These are phyloP conservation scores for Karstenula rhodostoma DNA, from an alignment of 2,329 filamentous ascomycete species.

Conservation along the genomic window DNA sequence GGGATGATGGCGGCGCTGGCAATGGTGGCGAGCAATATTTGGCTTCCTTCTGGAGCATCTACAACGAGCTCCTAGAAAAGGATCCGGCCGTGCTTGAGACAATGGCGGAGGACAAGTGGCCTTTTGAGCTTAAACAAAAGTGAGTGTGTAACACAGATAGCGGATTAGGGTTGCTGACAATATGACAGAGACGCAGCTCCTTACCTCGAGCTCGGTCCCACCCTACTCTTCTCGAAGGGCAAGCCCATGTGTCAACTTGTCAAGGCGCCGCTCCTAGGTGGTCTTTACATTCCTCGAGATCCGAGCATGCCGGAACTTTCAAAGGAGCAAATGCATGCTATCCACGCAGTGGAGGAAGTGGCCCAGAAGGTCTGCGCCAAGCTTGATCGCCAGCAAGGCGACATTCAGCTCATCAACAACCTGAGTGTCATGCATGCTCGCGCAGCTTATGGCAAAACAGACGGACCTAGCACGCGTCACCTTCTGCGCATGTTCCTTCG, in stretches of 20 bases:
- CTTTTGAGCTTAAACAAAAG: conserved; percentile 50
- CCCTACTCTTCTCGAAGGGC: conserved; percentile 46
- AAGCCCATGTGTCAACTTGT: conserved; percentile 49
- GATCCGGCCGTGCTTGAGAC: conserved; percentile 47
- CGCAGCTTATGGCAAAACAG: conserved; percentile 39
- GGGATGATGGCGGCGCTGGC: conserved; percentile 41
- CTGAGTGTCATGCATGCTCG: conserved; percentile 49
- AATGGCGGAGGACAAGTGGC: conserved; percentile 45
- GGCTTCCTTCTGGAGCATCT: conserved; percentile 45
- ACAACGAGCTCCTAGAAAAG: conserved; percentile 44
- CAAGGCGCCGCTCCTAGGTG: conserved; percentile 48
- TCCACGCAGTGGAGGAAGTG: conserved; percentile 39
- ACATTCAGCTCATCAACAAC: conserved; percentile 50
- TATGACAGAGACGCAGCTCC: conserved; percentile 34
- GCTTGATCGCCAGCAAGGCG: conserved; percentile 46
- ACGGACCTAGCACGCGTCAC: conserved; percentile 41
- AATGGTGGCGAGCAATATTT: conserved; percentile 45
- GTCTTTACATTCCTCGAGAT: conserved; percentile 40
- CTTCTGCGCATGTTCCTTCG: conserved; percentile 50
- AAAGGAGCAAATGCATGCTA: conserved; percentile 38
- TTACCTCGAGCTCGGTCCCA: conserved; percentile 45
- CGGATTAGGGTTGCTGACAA: background rate
- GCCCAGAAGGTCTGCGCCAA: conserved; percentile 39
- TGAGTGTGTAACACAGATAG: conserved; percentile 22
- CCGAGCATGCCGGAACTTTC: conserved; percentile 41